A percentile compares a stretch with the other conserved stretches of the same genome.
Evolutionary conservation across 129 eudicot genomes (phyloP).

Genomic region (Arctium minus): DNA sequence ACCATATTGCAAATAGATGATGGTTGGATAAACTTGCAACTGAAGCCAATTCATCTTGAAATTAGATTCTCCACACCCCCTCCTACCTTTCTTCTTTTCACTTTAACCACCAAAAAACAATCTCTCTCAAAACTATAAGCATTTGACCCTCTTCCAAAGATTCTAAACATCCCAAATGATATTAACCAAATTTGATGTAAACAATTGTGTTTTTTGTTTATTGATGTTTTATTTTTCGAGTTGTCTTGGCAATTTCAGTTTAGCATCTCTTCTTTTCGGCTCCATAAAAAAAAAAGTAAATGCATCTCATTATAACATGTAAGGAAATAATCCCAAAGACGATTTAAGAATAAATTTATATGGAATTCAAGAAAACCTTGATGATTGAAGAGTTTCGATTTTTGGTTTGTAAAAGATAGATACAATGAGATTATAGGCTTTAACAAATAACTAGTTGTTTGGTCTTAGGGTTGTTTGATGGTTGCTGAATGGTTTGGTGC

Average conservation of each 20-base stretch:
- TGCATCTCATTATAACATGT: neutral
- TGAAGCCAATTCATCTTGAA: slow-evolving; percentile 9
- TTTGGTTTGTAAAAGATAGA: neutral
- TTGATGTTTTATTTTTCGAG: neutral
- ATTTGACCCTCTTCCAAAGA: slow-evolving; percentile 12
- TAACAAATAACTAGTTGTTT: neutral
- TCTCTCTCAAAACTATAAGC: slow-evolving; percentile 25
- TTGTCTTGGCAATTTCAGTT: neutral
- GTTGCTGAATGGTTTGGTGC: too few species aligned
- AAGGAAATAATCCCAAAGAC: neutral
- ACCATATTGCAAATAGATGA: slow-evolving; percentile 5
- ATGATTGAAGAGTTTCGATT: neutral
- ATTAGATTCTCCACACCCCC: neutral
- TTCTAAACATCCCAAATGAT: neutral
- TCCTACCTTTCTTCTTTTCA: slow-evolving; percentile 19
- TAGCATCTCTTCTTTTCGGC: neutral
- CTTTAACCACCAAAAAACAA: slow-evolving; percentile 27
- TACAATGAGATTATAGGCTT: neutral
- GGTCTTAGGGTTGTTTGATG: too few species aligned
- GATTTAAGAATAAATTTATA: neutral
- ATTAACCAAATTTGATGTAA: neutral
- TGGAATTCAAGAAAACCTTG: neutral
- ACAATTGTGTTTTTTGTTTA: neutral
- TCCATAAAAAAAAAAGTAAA: too few species aligned
- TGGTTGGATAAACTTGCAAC: slow-evolving; percentile 2